phyloP scores from a whole-genome alignment of 495 filamentous ascomycete species.

The Xylaria telfairii region DNA sequence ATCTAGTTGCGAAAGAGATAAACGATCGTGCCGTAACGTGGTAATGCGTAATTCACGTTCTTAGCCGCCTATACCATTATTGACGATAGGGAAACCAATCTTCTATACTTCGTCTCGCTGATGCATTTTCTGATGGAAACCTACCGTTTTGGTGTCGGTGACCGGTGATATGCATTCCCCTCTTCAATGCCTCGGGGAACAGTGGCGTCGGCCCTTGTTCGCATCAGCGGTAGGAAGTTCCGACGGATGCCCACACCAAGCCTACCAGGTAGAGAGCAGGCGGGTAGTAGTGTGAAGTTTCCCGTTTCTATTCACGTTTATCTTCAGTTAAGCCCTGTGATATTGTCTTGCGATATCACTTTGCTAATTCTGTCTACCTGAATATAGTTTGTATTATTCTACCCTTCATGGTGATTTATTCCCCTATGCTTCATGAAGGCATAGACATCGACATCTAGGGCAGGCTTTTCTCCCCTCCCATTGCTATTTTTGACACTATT shows the following conservation, averaged over 20 bases:
- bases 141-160: not conserved
- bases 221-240: not conserved
- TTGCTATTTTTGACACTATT: too few relatives aligned
- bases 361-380: not conserved
- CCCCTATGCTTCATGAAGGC: too few relatives aligned
- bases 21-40: not conserved
- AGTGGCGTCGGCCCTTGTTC: slow-evolving; percentile 3
- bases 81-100: not conserved
- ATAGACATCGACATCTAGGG: too few relatives aligned
- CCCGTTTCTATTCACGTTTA: not conserved
- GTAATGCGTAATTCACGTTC: too few relatives aligned
- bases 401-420: too few relatives aligned
- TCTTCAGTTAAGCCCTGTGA: not conserved
- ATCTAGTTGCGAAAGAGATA: not conserved
- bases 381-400: not conserved
- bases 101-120: slow-evolving; percentile 4
- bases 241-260: not conserved
- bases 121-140: not conserved
- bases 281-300: not conserved
- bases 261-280: not conserved
- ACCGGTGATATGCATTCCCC: slow-evolving; percentile 10
- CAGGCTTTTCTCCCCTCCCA: too few relatives aligned
- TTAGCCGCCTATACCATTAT: not conserved
- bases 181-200: not conserved
- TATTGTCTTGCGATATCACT: not conserved